These are phyloP conservation scores for Casuarina equisetifolia DNA, from an alignment of 306 rosid genomes.

Conservation along the genomic window DNA sequence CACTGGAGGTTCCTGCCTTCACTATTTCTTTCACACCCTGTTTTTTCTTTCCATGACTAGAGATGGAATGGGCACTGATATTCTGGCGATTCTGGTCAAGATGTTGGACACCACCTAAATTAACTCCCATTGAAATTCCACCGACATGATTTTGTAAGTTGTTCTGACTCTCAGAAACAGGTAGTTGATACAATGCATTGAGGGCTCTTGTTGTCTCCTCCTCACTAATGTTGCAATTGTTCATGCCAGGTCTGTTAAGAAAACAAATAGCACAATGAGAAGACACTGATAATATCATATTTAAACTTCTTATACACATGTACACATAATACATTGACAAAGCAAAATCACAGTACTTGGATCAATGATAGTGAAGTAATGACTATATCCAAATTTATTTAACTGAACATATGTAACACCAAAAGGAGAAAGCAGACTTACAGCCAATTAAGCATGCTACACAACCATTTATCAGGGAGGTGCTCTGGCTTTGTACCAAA, in stretches of 20 bases:
- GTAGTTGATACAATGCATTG: conserved; percentile 50
- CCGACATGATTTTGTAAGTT: conserved; percentile 38
- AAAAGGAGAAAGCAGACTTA: conserved; percentile 56
- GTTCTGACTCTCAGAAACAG: conserved; percentile 47
- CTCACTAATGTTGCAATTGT: conserved; percentile 63
- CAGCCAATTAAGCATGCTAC: conserved; percentile 93
- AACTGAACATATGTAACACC: conserved; percentile 26
- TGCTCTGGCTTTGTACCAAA: conserved; percentile 55
- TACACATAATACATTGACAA: neutral
- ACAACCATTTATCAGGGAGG: conserved; percentile 86
- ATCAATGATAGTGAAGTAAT: conserved; percentile 17
- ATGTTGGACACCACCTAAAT: conserved; percentile 32
- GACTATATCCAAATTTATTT: conserved; percentile 11
- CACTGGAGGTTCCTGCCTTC: conserved; percentile 35
- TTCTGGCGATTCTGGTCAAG: conserved; percentile 37
- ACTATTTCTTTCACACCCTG: conserved; percentile 38
- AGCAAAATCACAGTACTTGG: conserved; percentile 4
- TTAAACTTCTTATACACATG: neutral
- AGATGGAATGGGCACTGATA: conserved; percentile 30
- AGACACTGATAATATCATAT: conserved; percentile 22
- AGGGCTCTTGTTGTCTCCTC: conserved; percentile 67
- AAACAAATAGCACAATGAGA: conserved; percentile 30
- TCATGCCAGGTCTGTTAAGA: conserved; percentile 74
- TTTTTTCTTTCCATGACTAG: conserved; percentile 52
- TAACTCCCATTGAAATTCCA: conserved; percentile 40